These are phyloP conservation scores for Apocynum venetum DNA, from an alignment of 257 asterid species.

Conservation along the genomic window DNA sequence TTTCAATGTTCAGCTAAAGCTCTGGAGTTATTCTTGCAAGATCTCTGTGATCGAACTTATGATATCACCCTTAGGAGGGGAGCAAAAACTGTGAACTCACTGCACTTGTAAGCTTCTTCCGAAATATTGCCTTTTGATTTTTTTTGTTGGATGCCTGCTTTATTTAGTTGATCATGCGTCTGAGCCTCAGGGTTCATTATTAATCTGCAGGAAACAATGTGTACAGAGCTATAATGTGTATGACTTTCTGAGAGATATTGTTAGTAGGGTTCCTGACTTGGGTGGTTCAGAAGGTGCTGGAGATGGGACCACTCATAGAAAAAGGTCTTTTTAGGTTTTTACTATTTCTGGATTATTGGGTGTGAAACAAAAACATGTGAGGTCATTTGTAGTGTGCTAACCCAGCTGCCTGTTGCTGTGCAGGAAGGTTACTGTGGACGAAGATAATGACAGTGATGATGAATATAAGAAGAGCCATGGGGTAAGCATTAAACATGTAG, in stretches of 20 bases:
- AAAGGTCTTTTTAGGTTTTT: conserved; percentile 3
- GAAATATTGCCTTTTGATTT: background rate
- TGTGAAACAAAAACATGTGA: background rate
- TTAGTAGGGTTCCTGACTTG: conserved; percentile 93
- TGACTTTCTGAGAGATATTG: conserved; percentile 92
- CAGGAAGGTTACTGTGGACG: conserved; percentile 14
- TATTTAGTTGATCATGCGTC: background rate
- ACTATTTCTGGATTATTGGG: background rate
- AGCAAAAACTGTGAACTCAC: conserved; percentile 85
- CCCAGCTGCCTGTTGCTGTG: background rate
- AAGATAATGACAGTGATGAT: conserved; percentile 15
- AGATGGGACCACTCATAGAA: conserved; percentile 7
- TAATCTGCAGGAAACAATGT: conserved; percentile 71
- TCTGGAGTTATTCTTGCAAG: conserved; percentile 92
- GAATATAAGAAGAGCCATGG: conserved; percentile 6
- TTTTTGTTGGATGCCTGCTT: background rate
- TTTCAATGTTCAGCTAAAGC: conserved; percentile 72
- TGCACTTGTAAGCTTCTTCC: conserved; percentile 69
- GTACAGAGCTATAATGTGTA: conserved; percentile 87
- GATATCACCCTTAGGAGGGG: conserved; percentile 91
- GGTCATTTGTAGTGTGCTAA: background rate
- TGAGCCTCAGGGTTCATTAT: background rate
- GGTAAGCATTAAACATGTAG: background rate
- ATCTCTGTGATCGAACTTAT: conserved; percentile 95
- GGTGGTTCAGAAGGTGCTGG: conserved; percentile 30